phyloP scores from a whole-genome alignment of 2,329 filamentous ascomycete genomes.

The Trichoderma breve region DNA sequence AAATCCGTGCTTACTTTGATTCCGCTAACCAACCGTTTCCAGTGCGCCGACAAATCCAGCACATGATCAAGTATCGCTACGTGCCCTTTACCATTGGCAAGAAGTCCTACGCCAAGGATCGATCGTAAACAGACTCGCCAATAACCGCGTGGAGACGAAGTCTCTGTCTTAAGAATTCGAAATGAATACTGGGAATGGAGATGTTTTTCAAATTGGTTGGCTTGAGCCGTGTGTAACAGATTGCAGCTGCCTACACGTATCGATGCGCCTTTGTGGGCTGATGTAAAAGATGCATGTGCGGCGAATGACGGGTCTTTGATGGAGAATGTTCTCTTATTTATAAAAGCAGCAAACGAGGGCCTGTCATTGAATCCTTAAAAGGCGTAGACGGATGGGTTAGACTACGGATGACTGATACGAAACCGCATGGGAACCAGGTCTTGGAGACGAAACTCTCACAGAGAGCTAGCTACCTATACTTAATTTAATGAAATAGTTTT shows the following conservation, averaged over 20 bases:
- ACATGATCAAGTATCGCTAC: conserved; percentile 99
- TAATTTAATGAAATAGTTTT: conserved; percentile 18
- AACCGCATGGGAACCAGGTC: conserved; percentile 10
- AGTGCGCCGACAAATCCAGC: conserved; percentile 99
- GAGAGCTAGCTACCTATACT: conserved; percentile 12
- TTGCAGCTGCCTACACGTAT: neutral
- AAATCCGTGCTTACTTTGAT: neutral
- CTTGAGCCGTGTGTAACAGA: neutral
- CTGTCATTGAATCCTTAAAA: conserved; percentile 7
- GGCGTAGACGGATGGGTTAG: conserved; percentile 20
- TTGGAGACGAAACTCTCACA: conserved; percentile 17
- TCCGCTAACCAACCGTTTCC: conserved; percentile 5
- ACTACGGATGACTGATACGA: conserved; percentile 18
- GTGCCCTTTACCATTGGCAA: conserved; percentile 93
- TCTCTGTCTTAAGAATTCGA: neutral
- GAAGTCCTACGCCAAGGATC: conserved; percentile 70
- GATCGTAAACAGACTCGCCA: conserved; percentile 35
- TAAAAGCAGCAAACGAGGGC: neutral
- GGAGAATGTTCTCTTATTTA: neutral
- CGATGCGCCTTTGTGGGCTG: neutral
- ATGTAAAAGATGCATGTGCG: neutral
- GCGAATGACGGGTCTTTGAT: conserved; percentile 2
- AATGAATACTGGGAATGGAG: neutral
- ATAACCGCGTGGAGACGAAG: neutral
- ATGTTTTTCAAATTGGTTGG: neutral